These are phyloP conservation scores for Didymella exigua DNA, from an alignment of 2,329 filamentous ascomycete species.

Conservation along the genomic window DNA sequence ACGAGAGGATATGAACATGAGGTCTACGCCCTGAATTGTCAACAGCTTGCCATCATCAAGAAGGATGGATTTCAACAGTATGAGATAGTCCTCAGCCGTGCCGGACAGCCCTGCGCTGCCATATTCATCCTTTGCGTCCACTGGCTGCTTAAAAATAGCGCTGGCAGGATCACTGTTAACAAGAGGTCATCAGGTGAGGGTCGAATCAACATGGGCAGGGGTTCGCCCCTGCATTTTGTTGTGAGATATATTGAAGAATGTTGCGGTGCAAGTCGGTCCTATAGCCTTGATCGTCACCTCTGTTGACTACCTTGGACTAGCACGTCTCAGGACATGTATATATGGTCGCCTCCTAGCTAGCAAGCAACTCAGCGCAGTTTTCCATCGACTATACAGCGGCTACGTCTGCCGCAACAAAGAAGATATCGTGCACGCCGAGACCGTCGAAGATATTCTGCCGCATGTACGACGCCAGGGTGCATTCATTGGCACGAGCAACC, in stretches of 20 bases:
- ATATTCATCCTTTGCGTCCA: constrained; percentile 23
- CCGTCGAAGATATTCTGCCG: constrained; percentile 30
- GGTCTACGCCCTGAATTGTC: constrained; percentile 18
- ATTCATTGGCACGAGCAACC: constrained; percentile 28
- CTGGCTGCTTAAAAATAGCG: neutral
- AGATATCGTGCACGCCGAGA: constrained; percentile 30
- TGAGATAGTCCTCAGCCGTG: constrained; percentile 27
- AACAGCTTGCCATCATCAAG: constrained; percentile 26
- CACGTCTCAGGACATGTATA: too few relatives aligned
- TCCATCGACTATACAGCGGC: too few relatives aligned
- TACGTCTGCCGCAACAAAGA: too few relatives aligned
- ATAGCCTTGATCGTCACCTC: too few relatives aligned
- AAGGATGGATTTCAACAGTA: constrained; percentile 26
- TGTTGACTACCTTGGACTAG: too few relatives aligned
- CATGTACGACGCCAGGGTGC: constrained; percentile 33
- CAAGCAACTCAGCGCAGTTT: too few relatives aligned
- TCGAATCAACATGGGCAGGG: constrained; percentile 26
- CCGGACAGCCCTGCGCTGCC: constrained; percentile 28
- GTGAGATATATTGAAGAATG: constrained; percentile 23
- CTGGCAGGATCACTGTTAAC: constrained; percentile 2
- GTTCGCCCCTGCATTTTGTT: constrained; percentile 18
- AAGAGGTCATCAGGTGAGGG: constrained; percentile 14
- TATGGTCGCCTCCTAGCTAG: too few relatives aligned
- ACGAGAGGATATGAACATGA: constrained; percentile 23
- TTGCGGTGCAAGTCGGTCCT: too few relatives aligned